phyloP scores from a whole-genome alignment of 257 asterid species.

The Gynochthodes officinalis region DNA sequence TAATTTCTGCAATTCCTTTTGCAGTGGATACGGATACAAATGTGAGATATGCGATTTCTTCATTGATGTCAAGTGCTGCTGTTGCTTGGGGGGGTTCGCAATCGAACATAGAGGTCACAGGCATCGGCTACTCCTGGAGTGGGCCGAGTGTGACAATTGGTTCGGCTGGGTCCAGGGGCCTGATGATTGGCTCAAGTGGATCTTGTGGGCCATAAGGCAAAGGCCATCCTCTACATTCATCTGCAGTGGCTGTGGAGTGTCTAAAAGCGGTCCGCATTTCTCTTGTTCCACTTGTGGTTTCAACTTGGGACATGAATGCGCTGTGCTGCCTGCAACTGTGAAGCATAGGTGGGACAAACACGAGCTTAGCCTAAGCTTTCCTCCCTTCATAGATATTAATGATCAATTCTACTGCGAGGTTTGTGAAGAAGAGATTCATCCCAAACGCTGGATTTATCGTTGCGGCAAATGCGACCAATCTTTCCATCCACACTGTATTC shows the following conservation, averaged over 20 bases:
- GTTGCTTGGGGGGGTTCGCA: neutral
- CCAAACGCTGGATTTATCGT: neutral
- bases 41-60: neutral
- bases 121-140: neutral
- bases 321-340: neutral
- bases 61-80: slow-evolving; percentile 8
- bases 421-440: slow-evolving; percentile 14
- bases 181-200: no score
- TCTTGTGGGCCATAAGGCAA: no score
- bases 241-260: neutral
- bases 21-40: slow-evolving; percentile 2
- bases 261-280: neutral
- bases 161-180: no score
- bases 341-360: slow-evolving; percentile 6
- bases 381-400: neutral
- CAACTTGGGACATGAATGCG: neutral
- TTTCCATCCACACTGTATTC: slow-evolving; percentile 2
- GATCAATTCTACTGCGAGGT: slow-evolving; percentile 10
- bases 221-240: no score
- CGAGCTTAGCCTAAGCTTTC: neutral
- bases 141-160: no score
- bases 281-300: neutral
- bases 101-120: neutral
- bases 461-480: slow-evolving; percentile 8
- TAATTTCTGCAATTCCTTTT: neutral